phyloP scores from a whole-genome alignment of 169 alveolate species.

The Eimeria necatrix region DNA sequence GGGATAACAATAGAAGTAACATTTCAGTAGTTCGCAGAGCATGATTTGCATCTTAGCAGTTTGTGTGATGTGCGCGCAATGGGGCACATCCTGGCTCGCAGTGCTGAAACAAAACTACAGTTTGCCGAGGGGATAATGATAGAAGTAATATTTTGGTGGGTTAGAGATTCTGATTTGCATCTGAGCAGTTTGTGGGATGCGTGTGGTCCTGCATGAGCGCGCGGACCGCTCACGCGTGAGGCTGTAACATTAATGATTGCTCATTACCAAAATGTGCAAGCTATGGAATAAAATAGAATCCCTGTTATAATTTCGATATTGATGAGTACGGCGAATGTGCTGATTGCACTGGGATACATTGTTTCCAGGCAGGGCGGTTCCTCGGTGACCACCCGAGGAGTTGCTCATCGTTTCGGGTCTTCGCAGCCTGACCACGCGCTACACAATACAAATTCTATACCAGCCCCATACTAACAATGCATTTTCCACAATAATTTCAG shows the following conservation, averaged over 20 bases:
- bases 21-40: too few species aligned
- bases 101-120: too few species aligned
- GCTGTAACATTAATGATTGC: background rate
- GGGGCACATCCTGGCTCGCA: too few species aligned
- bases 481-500: background rate
- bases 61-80: too few species aligned
- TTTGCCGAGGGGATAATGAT: too few species aligned
- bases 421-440: background rate
- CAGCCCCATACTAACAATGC: background rate
- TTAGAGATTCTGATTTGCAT: background rate
- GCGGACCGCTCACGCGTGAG: background rate
- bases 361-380: background rate
- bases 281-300: too few species aligned
- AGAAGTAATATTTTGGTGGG: too few species aligned
- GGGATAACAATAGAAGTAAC: too few species aligned
- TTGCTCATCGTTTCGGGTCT: background rate
- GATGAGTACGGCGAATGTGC: background rate
- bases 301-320: too few species aligned
- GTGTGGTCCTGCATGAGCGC: slow-evolving; percentile 16
- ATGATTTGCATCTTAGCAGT: too few species aligned
- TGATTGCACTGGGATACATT: background rate
- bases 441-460: background rate
- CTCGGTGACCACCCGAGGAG: slow-evolving; percentile 52
- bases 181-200: background rate
- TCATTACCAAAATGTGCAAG: background rate